Conservation (phyloP, 2,329 filamentous ascomycete genomes). For the Aaosphaeria arxii region DNA sequence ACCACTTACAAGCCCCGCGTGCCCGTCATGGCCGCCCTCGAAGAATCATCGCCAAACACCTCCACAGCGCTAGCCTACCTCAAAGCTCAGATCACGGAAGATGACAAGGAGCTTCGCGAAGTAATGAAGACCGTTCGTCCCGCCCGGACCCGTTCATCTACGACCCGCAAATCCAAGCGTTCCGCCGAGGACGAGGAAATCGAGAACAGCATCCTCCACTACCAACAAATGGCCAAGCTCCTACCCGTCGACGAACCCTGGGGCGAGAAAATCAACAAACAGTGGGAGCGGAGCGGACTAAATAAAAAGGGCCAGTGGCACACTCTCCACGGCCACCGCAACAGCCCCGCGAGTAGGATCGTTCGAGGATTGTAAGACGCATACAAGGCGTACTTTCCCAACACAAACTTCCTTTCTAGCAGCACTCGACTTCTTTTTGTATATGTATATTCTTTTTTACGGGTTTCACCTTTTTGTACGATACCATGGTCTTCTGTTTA, state of each 20-base stretch:
- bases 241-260: slow-evolving; percentile 24
- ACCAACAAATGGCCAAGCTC: slow-evolving; percentile 25
- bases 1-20: slow-evolving; percentile 72
- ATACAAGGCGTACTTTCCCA: neutral
- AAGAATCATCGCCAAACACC: slow-evolving; percentile 35
- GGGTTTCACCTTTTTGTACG: neutral
- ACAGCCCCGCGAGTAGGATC: neutral
- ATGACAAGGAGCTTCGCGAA: slow-evolving; percentile 70
- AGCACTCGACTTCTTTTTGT: neutral
- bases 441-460: neutral
- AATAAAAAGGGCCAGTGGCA: slow-evolving; percentile 1
- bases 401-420: neutral
- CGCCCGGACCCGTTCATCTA: slow-evolving; percentile 1
- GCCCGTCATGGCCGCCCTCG: slow-evolving; percentile 76
- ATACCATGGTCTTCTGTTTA: neutral
- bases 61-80: slow-evolving; percentile 59
- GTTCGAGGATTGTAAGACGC: neutral
- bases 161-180: slow-evolving; percentile 2
- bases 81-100: slow-evolving; percentile 75
- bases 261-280: slow-evolving; percentile 12
- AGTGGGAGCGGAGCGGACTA: slow-evolving; percentile 10
- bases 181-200: slow-evolving; percentile 6
- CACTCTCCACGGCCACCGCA: slow-evolving; percentile 3
- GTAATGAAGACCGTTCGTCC: slow-evolving; percentile 59
- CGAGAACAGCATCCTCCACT: slow-evolving; percentile 13